Evolutionary conservation across 75 land plant species (phyloP), one percentile per base, ranked within the genome.

Genomic region (Selaginella tamariscina): DNA sequence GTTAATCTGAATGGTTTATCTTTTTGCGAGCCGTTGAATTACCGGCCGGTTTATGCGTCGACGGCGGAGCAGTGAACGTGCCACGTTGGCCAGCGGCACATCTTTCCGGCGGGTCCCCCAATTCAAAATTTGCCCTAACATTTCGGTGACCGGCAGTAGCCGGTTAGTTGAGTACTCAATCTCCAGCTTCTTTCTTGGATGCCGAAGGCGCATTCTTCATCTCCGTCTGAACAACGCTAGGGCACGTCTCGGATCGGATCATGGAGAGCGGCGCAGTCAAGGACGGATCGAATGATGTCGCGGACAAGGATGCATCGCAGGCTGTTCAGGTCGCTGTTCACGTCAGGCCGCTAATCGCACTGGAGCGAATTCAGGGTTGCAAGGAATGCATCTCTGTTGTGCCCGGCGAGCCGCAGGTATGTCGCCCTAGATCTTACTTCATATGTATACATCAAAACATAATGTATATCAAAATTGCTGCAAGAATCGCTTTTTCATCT

Each of bases 391-490:
- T 95, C 9, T 71, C 85, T 0, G 78, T 87, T 0, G 68, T 79
- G 15, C 87, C 97, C 24, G 92, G 96, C 23, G 87, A 85, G 54
- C 91, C 91, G 5, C 99, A 95, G 97, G 99, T 87, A 75, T 57
- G 20, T 70, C 22, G 31, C 0, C 15, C 30, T 49, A n/a, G n/a
- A n/a, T n/a, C n/a, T n/a, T n/a, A n/a, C n/a, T n/a, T n/a, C n/a
- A n/a, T n/a, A n/a, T n/a, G n/a, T n/a, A n/a, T n/a, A n/a, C n/a
- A n/a, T n/a, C n/a, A n/a, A n/a, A n/a, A n/a, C n/a, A n/a, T n/a
- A n/a, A n/a, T n/a, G n/a, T n/a, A n/a, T n/a, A n/a, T n/a, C n/a
- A n/a, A n/a, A n/a, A n/a, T n/a, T n/a, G n/a, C n/a, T n/a, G n/a
- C n/a, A n/a, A n/a, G n/a, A n/a, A n/a, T n/a, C n/a, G n/a, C n/a